These are phyloP conservation scores for Cynara cardunculus DNA, from an alignment of 129 eudicot genomes.

Conservation along the genomic window DNA sequence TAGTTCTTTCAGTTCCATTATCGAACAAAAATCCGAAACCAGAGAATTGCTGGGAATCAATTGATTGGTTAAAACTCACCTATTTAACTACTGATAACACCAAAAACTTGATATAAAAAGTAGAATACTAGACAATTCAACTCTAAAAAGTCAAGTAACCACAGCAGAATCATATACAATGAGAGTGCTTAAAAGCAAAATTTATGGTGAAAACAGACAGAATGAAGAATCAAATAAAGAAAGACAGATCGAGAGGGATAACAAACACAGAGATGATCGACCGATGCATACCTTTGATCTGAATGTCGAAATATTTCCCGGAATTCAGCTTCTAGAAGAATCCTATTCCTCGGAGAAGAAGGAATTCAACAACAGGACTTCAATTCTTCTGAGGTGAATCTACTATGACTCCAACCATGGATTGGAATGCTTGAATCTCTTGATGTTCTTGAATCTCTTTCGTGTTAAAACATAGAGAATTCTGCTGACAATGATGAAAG, in stretches of 20 bases:
- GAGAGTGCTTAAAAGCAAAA: slow-evolving; percentile 13
- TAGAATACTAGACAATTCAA: slow-evolving; percentile 10
- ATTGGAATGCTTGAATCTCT: slow-evolving; percentile 12
- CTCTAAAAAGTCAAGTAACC: not conserved
- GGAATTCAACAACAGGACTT: not conserved
- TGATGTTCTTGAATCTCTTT: slow-evolving; percentile 2
- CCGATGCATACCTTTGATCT: slow-evolving; percentile 27
- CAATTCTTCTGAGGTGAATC: slow-evolving; percentile 11
- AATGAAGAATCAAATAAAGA: not conserved
- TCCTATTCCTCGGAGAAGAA: not conserved
- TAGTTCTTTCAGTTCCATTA: not conserved
- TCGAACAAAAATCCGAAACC: not conserved
- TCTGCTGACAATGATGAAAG: slow-evolving; percentile 11
- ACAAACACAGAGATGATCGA: not conserved
- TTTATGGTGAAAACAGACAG: slow-evolving; percentile 5
- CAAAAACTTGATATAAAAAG: not conserved
- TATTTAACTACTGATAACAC: not conserved
- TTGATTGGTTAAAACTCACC: not conserved
- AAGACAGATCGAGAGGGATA: slow-evolving; percentile 7
- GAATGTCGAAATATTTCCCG: not conserved
- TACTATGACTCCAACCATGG: not conserved
- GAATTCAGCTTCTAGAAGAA: slow-evolving; percentile 12
- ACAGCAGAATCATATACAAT: not conserved
- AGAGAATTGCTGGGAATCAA: slow-evolving; percentile 9
- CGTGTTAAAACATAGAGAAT: not conserved